Conservation (phyloP, 345 rosid genomes). For the Nephelium lappaceum region DNA sequence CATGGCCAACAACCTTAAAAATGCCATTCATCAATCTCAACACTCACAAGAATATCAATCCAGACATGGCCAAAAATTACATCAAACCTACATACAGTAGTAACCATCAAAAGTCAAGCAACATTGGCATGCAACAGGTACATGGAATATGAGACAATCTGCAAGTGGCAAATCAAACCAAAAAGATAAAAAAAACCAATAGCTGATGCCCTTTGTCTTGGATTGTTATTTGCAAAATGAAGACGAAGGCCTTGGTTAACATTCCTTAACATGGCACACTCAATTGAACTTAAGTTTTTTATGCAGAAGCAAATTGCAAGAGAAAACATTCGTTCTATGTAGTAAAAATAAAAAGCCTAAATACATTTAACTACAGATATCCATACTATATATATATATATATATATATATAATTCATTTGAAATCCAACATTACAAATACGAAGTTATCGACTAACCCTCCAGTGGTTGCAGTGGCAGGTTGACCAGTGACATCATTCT, state of each 20-base stretch:
- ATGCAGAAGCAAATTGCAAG: neutral
- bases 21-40: slow-evolving; percentile 15
- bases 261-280: neutral
- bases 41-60: neutral
- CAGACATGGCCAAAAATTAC: neutral
- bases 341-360: neutral
- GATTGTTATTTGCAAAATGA: neutral
- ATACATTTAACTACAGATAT: neutral
- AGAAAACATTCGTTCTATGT: too few species aligned
- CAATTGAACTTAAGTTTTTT: neutral
- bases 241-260: neutral
- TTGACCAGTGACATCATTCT: slow-evolving; percentile 83
- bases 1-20: neutral
- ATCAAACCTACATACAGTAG: neutral
- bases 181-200: neutral
- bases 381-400: neutral
- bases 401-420: neutral
- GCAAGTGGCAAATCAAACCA: neutral
- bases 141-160: neutral
- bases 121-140: neutral
- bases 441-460: slow-evolving; percentile 64
- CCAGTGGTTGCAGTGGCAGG: slow-evolving; percentile 96
- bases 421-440: slow-evolving; percentile 7
- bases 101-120: neutral
- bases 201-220: neutral